These are phyloP conservation scores for Chaetomium globosum DNA, from an alignment of 2,329 filamentous ascomycete species.

Conservation along the genomic window DNA sequence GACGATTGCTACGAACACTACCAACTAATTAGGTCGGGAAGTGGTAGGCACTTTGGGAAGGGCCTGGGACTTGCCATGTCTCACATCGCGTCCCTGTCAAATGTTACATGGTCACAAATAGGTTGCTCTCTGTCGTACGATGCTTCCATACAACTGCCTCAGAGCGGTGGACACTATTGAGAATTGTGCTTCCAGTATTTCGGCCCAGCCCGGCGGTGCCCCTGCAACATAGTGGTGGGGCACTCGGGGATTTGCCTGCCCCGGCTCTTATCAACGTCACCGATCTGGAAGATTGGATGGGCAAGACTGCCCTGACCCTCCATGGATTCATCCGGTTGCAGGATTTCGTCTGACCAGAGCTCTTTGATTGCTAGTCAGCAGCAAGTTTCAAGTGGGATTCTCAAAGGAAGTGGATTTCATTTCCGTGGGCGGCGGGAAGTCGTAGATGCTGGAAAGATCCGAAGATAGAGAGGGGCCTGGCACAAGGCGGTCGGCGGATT, in stretches of 20 bases:
- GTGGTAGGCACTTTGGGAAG: not conserved
- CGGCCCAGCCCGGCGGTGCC: conserved; percentile 1
- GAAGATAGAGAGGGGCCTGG: conserved; percentile 19
- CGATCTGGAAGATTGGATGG: not conserved
- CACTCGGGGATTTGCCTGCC: conserved; percentile 1
- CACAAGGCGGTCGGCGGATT: conserved; percentile 41
- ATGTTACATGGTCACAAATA: not conserved
- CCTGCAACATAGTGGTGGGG: conserved; percentile 1
- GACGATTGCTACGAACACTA: too few relatives aligned
- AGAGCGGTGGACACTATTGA: not conserved
- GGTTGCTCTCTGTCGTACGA: not conserved
- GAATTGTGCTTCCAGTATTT: not conserved
- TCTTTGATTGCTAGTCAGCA: not conserved
- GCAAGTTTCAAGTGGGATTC: not conserved
- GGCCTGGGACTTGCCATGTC: not conserved
- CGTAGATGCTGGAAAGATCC: conserved; percentile 11
- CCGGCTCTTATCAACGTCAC: conserved; percentile 1
- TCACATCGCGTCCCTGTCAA: not conserved
- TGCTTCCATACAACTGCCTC: not conserved
- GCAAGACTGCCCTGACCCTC: not conserved
- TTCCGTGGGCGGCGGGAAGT: conserved; percentile 16
- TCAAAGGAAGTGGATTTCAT: not conserved
- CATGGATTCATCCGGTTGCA: not conserved
- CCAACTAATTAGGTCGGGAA: not conserved
- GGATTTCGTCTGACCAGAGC: not conserved